phyloP scores from a whole-genome alignment of 164 flowering plant species.

The Echeveria elegans region DNA sequence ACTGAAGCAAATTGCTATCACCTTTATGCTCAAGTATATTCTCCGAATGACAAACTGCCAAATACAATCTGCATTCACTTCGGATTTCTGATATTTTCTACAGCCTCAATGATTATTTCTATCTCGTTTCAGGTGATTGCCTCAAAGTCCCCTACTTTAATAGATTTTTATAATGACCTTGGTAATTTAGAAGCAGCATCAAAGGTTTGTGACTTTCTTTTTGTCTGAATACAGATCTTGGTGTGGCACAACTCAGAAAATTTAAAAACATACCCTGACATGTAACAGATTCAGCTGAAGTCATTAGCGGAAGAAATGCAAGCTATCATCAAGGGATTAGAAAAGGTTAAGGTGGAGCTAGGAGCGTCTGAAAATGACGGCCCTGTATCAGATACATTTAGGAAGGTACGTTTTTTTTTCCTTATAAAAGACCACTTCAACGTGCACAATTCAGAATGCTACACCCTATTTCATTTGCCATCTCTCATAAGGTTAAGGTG shows the following conservation, averaged over 20 bases:
- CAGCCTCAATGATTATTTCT: slow-evolving; percentile 6
- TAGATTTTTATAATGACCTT: slow-evolving; percentile 62
- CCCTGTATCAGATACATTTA: slow-evolving; percentile 78
- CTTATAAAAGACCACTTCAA: not conserved
- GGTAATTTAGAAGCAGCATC: slow-evolving; percentile 64
- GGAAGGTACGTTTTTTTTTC: slow-evolving; percentile 42
- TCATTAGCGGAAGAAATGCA: slow-evolving; percentile 99
- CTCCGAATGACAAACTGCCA: not conserved
- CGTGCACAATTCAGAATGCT: not conserved
- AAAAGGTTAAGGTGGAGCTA: slow-evolving; percentile 85
- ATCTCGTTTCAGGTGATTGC: slow-evolving; percentile 51
- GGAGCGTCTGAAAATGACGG: slow-evolving; percentile 89
- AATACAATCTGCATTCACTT: not conserved
- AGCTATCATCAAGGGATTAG: slow-evolving; percentile 86
- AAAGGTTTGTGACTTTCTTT: slow-evolving; percentile 35
- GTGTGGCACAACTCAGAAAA: not conserved
- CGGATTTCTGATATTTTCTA: not conserved
- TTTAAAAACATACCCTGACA: slow-evolving; percentile 3
- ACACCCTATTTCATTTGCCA: not conserved
- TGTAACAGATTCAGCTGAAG: slow-evolving; percentile 84
- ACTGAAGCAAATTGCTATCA: not conserved
- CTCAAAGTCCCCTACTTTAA: slow-evolving; percentile 47
- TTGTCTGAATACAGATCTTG: slow-evolving; percentile 4
- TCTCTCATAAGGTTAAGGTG: not conserved
- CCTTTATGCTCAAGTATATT: not conserved